Evolutionary conservation across 2,329 filamentous ascomycete species (phyloP), one percentile per base, ranked within the genome.

Genomic region (Trichoderma brevicompactum): DNA sequence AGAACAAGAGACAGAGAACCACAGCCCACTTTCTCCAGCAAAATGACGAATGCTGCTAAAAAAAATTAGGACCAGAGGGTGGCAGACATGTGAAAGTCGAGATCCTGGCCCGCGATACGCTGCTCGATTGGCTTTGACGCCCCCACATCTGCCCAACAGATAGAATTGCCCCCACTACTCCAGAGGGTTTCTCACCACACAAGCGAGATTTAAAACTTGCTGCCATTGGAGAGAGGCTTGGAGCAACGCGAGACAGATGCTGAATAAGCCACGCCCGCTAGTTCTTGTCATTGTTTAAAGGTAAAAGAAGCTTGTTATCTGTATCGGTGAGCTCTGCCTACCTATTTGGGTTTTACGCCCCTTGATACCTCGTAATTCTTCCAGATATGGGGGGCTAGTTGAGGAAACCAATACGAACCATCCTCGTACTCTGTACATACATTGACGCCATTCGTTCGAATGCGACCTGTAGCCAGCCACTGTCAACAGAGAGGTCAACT

Each of bases 101-200:
- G 8, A 56, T 32, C 34, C 61, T 46, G 61, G 52, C 15, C 52
- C 10, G 19, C n/a, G 9, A 19, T 43, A 48, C 41, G 50, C 19
- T 17, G 32, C 19, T 19, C 13, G 40, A 64, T 64, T 64, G 49
- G 50, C 19, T 38, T 38, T 3, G 8, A 9, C 5, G 7, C 7
- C 43, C 44, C 61, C 61, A 64, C 61, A 56, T 41, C 44, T 54
- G 49, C 61, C 61, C 61, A 64, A 64, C 61, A 64, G 52, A 64
- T 56, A 19, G 43, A 56, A 56, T 5, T 28, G 3, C 19, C 61
- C 43, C 52, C 60, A 44, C 60, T 38, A 28, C 55, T 59, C 43
- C 41, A 59, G 43, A 54, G 49, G 60, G 60, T 32, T 63, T 63
- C 41, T 36, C 28, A 46, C 40, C 60, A 54, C 60, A 46, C 40